Base-by-base conservation (phyloP, 1,284 basidiomycete genomes). In the Moesziomyces sp. region DNA sequence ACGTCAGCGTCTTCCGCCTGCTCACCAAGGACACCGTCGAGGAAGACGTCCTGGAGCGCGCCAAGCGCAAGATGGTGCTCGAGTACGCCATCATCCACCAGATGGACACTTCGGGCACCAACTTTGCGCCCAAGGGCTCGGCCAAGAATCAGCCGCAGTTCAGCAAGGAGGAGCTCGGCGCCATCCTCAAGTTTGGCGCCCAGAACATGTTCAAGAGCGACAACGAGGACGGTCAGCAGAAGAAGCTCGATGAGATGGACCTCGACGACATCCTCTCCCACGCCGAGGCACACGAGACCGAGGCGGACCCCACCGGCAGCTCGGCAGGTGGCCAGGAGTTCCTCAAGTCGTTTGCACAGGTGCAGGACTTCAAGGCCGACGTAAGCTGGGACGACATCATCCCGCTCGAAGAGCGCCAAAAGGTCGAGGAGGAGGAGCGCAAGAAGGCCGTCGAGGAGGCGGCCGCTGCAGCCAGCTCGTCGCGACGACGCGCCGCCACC, bases 61-160 rank as follows among this genome's bases (percentile, higher is more conserved):
- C 97, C 19, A 96, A 97, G 89, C 92, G 95, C 87, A 99, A 99
- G 88, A 99, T 99, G 96, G 94, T 99, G 58, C 87, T 99, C 76
- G 97, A 99, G 85, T 98, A 99, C 87, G 97, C 96, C 53, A 98
- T 99, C 87, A 98, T 99, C 87, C 96, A 97, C 86, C 96, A 99
- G 86, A 97, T 99, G 91, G 97, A 99, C 86, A 99, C 97, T 30
- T 95, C 94, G 40, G 97, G 97, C 74, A 93, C 93, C 49, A 94
- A 98, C 86, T 90, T 99, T 74, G 92, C 79, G 46, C 90, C 91
- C 54, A 93, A 93, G 47, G 67, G 72, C 9, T 54, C 67, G n/a
- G 52, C 66, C 52, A 81, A 81, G 68, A 76, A 73, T 40, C 69
- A 74, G 24, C 86, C 89, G 46, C 92, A 95, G 84, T 89, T 97